Conservation (phyloP, 2,329 filamentous ascomycete genomes). For the Eutypa lata region DNA sequence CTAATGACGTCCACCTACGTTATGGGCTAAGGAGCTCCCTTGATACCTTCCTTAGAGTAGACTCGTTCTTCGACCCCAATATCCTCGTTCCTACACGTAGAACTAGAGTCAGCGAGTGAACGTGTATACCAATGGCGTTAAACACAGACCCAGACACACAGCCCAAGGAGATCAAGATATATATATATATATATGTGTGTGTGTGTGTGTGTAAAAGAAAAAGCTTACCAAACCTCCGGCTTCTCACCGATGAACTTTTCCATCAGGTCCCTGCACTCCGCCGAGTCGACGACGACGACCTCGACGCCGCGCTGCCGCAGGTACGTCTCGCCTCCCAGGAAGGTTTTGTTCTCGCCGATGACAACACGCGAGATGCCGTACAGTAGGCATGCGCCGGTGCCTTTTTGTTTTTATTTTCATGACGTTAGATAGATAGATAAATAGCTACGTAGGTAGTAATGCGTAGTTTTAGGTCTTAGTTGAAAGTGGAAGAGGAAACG, state of each 20-base stretch:
- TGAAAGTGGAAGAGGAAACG: background rate
- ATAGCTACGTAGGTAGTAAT: too few species aligned
- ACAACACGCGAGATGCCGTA: slow-evolving; percentile 74
- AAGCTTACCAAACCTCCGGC: slow-evolving; percentile 63
- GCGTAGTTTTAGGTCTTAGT: background rate
- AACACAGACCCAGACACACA: background rate
- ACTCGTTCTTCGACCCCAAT: slow-evolving; percentile 28
- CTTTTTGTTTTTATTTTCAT: slow-evolving; percentile 12
- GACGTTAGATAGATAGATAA: too few species aligned
- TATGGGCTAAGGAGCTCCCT: slow-evolving; percentile 1
- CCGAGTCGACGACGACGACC: slow-evolving; percentile 66
- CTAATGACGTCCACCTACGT: background rate
- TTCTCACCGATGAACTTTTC: slow-evolving; percentile 68
- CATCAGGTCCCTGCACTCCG: slow-evolving; percentile 67
- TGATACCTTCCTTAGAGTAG: slow-evolving; percentile 20
- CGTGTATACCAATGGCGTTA: too few species aligned
- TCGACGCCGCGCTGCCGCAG: slow-evolving; percentile 66
- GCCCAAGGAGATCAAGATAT: background rate
- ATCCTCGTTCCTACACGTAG: slow-evolving; percentile 25
- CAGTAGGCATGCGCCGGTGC: slow-evolving; percentile 70
- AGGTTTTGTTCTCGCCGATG: slow-evolving; percentile 74
- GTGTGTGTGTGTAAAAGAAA: too few species aligned
- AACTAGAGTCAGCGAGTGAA: background rate
- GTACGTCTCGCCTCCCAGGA: slow-evolving; percentile 70
- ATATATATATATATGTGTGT: background rate